Base-by-base conservation (phyloP, 257 asterid species). In the Lycium ferocissimum region DNA sequence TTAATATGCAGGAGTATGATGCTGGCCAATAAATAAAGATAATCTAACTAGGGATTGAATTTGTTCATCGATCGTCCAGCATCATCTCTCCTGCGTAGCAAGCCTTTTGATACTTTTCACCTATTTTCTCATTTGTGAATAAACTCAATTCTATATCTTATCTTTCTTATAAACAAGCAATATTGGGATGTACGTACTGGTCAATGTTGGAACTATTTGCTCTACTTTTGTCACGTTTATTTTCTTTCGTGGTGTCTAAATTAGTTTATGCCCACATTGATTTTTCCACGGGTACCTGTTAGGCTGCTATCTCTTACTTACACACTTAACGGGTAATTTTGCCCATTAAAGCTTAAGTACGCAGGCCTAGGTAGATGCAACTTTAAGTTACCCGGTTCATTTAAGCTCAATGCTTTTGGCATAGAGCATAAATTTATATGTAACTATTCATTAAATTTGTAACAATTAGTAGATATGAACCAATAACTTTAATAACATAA, bases 1-100 rank as follows among this genome's bases (percentile, higher is more conserved):
- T 73, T n/a, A 73, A n/a, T 73, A 73, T 73, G 80, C 80, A 73
- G 80, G 40, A 73, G 80, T n/a, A 73, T 73, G 59, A 73, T 47
- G 80, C 80, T 73, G 80, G 80, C 80, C 57, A 73, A 73, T 43
- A 71, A 71, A 40, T n/a, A 17, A 40, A 40, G 15, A 9, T 0
- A 53, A 0, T 45, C 59, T 26, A 26, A 26, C 33, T 26, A 26
- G 33, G 33, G 33, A 26, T 26, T 26, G 33, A 26, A 26, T 26
- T 26, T 26, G 33, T 26, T 26, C 33, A 26, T 20, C 40, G 45
- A 73, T 73, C 38, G 10, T 47, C 80, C 59, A 73, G 59, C 80
- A 47, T 73, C 80, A 73, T 73, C 80, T 73, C 80, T 73, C 80
- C 80, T 73, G 59, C 80, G 80, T 73, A 73, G 40, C 7, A 73